Conservation (phyloP, 768 basidiomycete genomes). For the Mycena indigotica region DNA sequence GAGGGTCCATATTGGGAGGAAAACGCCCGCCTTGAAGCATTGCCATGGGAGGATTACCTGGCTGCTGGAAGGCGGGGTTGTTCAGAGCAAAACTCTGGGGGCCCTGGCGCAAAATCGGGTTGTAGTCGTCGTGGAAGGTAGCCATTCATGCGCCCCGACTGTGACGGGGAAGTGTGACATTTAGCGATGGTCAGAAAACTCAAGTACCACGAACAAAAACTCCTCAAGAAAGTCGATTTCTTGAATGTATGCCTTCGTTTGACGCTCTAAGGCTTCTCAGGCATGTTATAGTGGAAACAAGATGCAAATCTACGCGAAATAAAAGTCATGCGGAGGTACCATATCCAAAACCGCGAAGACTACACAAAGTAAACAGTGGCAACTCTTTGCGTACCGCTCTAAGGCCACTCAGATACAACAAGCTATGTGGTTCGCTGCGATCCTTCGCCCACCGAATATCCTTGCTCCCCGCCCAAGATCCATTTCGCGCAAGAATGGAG, state of each 20-base stretch:
- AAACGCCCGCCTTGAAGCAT: constrained; percentile 30
- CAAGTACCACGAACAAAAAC: constrained; percentile 94
- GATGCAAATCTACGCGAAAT: constrained; percentile 90
- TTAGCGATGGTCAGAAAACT: constrained; percentile 82
- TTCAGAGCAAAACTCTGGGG: constrained; percentile 20
- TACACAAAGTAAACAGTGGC: constrained; percentile 72
- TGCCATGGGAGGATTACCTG: constrained; percentile 31
- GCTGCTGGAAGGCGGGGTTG: constrained; percentile 29
- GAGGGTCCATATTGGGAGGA: constrained; percentile 11
- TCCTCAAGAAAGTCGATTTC: constrained; percentile 97
- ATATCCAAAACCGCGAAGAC: constrained; percentile 92
- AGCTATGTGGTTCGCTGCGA: constrained; percentile 85
- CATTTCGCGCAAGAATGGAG: constrained; percentile 84
- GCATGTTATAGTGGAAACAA: constrained; percentile 81
- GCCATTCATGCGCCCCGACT: background rate
- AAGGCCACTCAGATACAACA: constrained; percentile 75
- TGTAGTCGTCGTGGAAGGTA: constrained; percentile 8
- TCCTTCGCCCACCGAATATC: constrained; percentile 86
- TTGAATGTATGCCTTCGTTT: constrained; percentile 63
- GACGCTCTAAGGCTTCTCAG: constrained; percentile 8
- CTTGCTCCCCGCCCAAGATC: constrained; percentile 85
- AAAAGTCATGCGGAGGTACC: constrained; percentile 93
- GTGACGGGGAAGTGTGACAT: too few relatives aligned
- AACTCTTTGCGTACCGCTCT: background rate
- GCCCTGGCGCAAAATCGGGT: constrained; percentile 17